Evolutionary conservation across 306 rosid genomes (phyloP).

Genomic region (Rosa persica): DNA sequence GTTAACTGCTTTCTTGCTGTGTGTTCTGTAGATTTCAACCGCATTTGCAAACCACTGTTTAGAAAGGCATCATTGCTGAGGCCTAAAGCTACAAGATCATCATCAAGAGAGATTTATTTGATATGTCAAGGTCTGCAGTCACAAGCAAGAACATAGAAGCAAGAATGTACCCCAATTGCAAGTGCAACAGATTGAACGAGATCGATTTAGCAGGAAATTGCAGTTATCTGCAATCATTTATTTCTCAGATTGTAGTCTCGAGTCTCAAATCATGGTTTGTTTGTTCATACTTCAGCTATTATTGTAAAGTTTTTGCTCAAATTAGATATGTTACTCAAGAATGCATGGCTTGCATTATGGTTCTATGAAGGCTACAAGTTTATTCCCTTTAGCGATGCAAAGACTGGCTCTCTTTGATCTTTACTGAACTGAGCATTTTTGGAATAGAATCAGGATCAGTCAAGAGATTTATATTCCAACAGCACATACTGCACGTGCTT

Average conservation of each 20-base stretch:
- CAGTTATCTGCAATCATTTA: neutral
- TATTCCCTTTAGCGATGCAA: neutral
- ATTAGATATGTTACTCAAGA: neutral
- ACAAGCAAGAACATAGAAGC: slow-evolving; percentile 28
- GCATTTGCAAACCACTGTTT: slow-evolving; percentile 76
- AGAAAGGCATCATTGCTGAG: slow-evolving; percentile 77
- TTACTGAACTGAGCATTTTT: neutral
- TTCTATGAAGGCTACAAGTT: neutral
- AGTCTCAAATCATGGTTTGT: neutral
- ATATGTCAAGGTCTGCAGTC: slow-evolving; percentile 73
- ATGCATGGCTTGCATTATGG: neutral
- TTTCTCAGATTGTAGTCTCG: neutral
- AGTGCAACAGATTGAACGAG: neutral
- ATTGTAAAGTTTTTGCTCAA: neutral
- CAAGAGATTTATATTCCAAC: neutral
- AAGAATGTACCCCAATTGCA: neutral
- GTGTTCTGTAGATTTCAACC: slow-evolving; percentile 55
- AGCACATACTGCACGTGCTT: neutral
- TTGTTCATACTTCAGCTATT: neutral
- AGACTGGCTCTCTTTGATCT: neutral
- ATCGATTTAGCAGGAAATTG: neutral
- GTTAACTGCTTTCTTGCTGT: slow-evolving; percentile 6
- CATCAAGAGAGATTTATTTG: slow-evolving; percentile 89
- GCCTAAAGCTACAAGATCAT: slow-evolving; percentile 92
- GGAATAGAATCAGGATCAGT: neutral